These are phyloP conservation scores for Cytospora mali DNA, from an alignment of 2,329 filamentous ascomycete genomes.

Conservation along the genomic window DNA sequence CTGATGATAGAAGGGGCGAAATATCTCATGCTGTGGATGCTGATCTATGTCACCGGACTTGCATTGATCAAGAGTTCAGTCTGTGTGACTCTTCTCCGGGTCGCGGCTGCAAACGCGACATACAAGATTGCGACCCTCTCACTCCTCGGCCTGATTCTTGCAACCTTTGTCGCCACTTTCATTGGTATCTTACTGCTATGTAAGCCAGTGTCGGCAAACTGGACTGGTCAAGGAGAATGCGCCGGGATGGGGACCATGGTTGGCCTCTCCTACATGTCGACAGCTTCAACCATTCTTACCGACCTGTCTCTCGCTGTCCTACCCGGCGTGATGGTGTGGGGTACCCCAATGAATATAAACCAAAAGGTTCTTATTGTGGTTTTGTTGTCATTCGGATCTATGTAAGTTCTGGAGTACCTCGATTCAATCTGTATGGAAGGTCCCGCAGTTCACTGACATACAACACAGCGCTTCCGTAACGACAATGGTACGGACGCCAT, in stretches of 20 bases:
- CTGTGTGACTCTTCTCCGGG: slow-evolving; percentile 31
- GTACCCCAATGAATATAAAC: slow-evolving; percentile 36
- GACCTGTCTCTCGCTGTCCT: slow-evolving; percentile 38
- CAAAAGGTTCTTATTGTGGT: slow-evolving; percentile 32
- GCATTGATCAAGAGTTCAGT: slow-evolving; percentile 32
- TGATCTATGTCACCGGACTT: slow-evolving; percentile 30
- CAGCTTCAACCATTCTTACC: slow-evolving; percentile 38
- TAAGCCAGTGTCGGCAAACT: slow-evolving; percentile 30
- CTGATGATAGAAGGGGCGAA: slow-evolving; percentile 27
- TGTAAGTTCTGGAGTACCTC: slow-evolving; percentile 29
- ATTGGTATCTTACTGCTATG: slow-evolving; percentile 30
- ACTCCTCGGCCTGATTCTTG: slow-evolving; percentile 18
- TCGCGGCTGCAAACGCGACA: slow-evolving; percentile 10
- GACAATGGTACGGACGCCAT: slow-evolving; percentile 33
- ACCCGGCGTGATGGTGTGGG: slow-evolving; percentile 39
- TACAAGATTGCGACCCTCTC: slow-evolving; percentile 19
- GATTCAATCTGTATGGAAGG: background rate
- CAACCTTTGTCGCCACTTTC: slow-evolving; percentile 29
- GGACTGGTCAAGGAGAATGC: slow-evolving; percentile 30
- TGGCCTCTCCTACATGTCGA: slow-evolving; percentile 35
- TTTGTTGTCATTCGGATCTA: slow-evolving; percentile 34
- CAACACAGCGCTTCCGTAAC: slow-evolving; percentile 31
- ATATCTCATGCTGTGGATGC: slow-evolving; percentile 32
- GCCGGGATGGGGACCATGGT: slow-evolving; percentile 29
- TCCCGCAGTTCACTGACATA: background rate